phyloP scores from a whole-genome alignment of 768 basidiomycete species.

The Boletus reticulatus region DNA sequence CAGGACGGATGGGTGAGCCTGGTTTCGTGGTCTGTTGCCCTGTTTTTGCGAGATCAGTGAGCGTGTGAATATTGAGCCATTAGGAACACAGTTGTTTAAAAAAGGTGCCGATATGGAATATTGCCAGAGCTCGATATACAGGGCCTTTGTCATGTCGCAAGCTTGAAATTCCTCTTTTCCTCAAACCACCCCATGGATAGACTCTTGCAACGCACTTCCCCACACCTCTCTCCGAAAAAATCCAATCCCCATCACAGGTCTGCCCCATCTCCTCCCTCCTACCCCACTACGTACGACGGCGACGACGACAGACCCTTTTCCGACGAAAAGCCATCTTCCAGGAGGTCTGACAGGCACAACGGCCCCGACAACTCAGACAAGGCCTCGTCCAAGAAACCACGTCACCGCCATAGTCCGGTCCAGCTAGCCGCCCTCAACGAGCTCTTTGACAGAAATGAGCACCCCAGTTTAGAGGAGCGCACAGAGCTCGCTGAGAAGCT shows the following conservation, averaged over 20 bases:
- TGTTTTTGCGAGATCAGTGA: slow-evolving; percentile 3
- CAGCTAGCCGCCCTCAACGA: slow-evolving; percentile 77
- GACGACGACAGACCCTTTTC: slow-evolving; percentile 20
- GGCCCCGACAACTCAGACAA: slow-evolving; percentile 27
- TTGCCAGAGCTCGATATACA: slow-evolving; percentile 39
- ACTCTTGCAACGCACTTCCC: slow-evolving; percentile 9
- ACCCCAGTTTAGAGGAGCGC: slow-evolving; percentile 68
- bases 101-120: slow-evolving; percentile 40
- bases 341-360: slow-evolving; percentile 19
- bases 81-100: slow-evolving; percentile 32
- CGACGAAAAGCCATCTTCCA: slow-evolving; percentile 27
- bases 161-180: slow-evolving; percentile 33
- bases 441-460: slow-evolving; percentile 74
- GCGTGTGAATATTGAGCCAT: slow-evolving; percentile 31
- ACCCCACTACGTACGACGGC: slow-evolving; percentile 11
- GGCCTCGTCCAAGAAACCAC: slow-evolving; percentile 58
- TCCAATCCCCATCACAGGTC: slow-evolving; percentile 8
- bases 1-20: background rate
- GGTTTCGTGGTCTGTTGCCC: background rate
- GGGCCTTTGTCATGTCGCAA: slow-evolving; percentile 39
- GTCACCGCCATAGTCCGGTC: slow-evolving; percentile 69
- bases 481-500: slow-evolving; percentile 66
- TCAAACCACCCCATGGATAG: slow-evolving; percentile 27
- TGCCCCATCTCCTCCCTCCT: slow-evolving; percentile 8
- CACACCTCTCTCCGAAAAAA: slow-evolving; percentile 12